Conservation (phyloP, 2,329 filamentous ascomycete species). For the Plectosphaerella cucumerina region DNA sequence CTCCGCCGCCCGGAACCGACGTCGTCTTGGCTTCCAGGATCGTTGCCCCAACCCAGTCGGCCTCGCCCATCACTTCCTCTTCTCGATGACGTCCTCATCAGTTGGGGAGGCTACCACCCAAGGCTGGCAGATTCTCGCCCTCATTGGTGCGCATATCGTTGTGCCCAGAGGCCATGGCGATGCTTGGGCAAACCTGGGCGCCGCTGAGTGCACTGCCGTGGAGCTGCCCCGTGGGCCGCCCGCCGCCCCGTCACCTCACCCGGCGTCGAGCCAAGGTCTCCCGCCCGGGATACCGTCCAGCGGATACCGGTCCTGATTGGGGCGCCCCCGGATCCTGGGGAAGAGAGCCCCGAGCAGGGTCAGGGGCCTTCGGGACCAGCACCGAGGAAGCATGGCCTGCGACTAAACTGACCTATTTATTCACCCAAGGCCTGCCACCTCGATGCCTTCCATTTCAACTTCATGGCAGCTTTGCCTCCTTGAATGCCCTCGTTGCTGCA, state of each 20-base stretch:
- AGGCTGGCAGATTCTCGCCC: not conserved
- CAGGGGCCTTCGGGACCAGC: not conserved
- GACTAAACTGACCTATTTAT: too few relatives aligned
- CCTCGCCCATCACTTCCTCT: not conserved
- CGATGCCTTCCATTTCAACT: too few relatives aligned
- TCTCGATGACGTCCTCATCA: slow-evolving; percentile 1
- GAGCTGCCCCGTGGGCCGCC: not conserved
- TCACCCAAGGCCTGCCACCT: too few relatives aligned
- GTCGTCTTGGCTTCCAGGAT: not conserved
- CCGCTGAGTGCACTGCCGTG: not conserved
- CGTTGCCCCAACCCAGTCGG: not conserved
- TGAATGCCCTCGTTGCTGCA: too few relatives aligned
- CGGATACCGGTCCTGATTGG: not conserved
- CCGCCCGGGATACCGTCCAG: too few relatives aligned
- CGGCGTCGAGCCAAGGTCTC: not conserved
- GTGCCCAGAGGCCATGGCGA: not conserved
- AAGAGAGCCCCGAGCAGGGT: not conserved
- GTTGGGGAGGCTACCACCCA: not conserved
- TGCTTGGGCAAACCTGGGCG: not conserved
- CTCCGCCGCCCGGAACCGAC: not conserved
- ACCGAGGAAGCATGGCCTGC: too few relatives aligned
- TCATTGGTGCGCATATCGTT: not conserved
- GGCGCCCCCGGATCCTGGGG: not conserved
- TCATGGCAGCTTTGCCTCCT: too few relatives aligned
- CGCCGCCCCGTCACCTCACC: not conserved